Evolutionary conservation across 2,329 filamentous ascomycete species (phyloP), one percentile per base, ranked within the genome.

Genomic region (Cryphonectria nitschkei): DNA sequence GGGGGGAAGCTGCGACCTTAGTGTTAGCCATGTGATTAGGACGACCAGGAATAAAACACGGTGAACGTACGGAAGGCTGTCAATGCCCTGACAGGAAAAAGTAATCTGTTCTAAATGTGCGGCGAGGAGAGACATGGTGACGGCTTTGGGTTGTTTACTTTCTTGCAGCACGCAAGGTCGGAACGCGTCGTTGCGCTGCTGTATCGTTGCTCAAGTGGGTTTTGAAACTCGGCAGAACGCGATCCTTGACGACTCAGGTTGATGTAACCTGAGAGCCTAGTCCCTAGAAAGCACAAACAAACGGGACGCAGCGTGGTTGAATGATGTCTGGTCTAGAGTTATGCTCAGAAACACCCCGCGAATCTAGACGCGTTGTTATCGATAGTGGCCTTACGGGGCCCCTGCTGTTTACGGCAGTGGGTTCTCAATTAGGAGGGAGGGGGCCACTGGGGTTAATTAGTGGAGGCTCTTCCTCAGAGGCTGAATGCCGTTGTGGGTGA

Each of bases 71-170:
- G 91, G 91, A 26, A 95, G 86, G 67, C 90, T 89, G 72, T 91
- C 87, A 74, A 95, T 94, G 70, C 91, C 90, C 79, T 90, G 88
- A 73, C 92, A 92, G n/a, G 90, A 94, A 75, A 91, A 87, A 67
- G 87, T 83, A 70, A 95, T 94, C 80, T 94, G 92, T 82, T 94
- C 92, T 37, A 95, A 86, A 78, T 95, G 92, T 54, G 85, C 88
- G 9, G 87, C 85, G 37, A 95, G 85, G 34, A 93, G 85, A 37
- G 91, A 88, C 92, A 94, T 94, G 73, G 72, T 82, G 76, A 69
- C 46, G 26, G 65, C 62, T 52, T 32, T 32, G 56, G 50, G n/a
- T 68, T 68, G 65, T 68, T 70, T 68, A 65, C 60, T 71, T 32
- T 70, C 34, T 46, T 9, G 2, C 34, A 46, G 37, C 32, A 26